Evolutionary conservation across 2,329 filamentous ascomycete genomes (phyloP), one percentile per base, ranked within the genome.

Genomic region (Berkeleyomyces basicola): DNA sequence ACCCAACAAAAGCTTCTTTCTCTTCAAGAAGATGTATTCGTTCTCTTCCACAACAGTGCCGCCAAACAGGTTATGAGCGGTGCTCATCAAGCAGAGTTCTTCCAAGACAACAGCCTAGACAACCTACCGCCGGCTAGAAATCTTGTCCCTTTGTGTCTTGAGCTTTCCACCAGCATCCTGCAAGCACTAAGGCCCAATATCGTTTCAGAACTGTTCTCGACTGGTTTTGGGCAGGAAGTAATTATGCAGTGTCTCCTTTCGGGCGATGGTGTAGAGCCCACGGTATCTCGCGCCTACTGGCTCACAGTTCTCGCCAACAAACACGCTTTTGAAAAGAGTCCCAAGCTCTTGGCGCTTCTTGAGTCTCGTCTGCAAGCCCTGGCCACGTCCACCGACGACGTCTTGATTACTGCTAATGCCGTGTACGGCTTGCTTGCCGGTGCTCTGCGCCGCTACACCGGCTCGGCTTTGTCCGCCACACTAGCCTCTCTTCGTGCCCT

Each of bases 241-340:
- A 63, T 75, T 31, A 53, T 57, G 33, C 63, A 65, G 14, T 59
- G 55, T 4, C 61, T 66, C 6, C 59, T 65, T 51, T 59, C 61
- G 11, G 36, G 47, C 33, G 59, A 51, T 3, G 16, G 57, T 14
- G 23, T 10, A 9, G 40, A 43, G 16, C 36, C 58, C 2, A 44
- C 62, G 9, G 39, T 53, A n/a, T 37, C 14, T 16, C 49, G 59
- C 33, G 58, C 62, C 58, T 67, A 47, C 61, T 68, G 78, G 9
- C 68, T 78, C 9, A 72, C 73, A 2, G 70, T 75, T 3, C 67
- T 79, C 37, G 72, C 75, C 58, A 79, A 79, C 67, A 79, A 78
- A 65, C 73, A 74, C 67, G 72, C 72, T 42, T 69, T 74, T 16
- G 75, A 75, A 65, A 70, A 65, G 43, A 65, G 66, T 49, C 65